These are phyloP conservation scores for Wickerhamomyces rabaulensis DNA, from an alignment of 805 yeast species.

Conservation along the genomic window DNA sequence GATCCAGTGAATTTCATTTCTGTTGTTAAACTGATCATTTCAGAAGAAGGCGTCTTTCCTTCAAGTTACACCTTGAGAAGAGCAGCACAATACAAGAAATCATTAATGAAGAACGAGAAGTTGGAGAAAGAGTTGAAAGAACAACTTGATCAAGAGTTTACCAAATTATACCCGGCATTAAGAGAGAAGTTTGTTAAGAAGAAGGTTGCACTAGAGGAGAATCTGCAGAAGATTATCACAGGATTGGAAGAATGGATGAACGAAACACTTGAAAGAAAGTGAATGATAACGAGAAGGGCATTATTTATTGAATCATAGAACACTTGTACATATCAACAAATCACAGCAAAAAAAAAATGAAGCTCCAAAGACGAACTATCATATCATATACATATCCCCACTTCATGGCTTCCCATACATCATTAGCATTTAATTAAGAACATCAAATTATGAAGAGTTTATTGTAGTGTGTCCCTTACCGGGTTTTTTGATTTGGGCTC, in stretches of 20 bases:
- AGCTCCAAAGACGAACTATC: not conserved
- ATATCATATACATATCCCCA: not conserved
- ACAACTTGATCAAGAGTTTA: not conserved
- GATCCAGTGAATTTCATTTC: not conserved
- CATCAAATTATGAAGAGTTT: not conserved
- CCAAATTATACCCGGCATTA: not conserved
- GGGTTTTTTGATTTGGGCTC: not conserved
- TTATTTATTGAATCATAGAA: not conserved
- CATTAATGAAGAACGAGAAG: not conserved
- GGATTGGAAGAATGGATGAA: slow-evolving; percentile 3
- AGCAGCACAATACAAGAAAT: slow-evolving; percentile 1
- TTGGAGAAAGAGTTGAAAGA: not conserved
- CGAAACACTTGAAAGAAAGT: not conserved
- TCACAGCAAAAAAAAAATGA: not conserved
- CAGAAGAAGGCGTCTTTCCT: not conserved
- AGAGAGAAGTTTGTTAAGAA: not conserved
- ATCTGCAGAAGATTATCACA: not conserved
- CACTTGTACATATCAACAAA: not conserved
- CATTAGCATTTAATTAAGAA: not conserved
- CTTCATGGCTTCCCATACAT: not conserved
- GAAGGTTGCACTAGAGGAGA: not conserved
- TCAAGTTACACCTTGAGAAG: not conserved
- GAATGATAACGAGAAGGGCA: not conserved
- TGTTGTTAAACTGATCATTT: not conserved
- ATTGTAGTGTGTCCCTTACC: not conserved